Conservation (phyloP, 2,329 filamentous ascomycete species). For the Aspergillus sp. region DNA sequence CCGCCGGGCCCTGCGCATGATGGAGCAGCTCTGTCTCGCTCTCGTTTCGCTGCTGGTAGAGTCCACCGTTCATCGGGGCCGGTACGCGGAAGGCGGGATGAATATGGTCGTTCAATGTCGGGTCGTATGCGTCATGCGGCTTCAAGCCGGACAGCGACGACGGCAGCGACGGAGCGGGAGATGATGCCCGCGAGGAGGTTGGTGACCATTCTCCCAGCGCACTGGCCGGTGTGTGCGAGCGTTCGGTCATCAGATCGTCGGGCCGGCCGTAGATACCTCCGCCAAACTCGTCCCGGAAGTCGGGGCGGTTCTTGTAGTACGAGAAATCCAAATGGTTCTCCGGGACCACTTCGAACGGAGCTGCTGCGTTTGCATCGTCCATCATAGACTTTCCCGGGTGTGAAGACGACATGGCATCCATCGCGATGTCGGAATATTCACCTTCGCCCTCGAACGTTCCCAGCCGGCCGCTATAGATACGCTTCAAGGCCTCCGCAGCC, state of each 20-base stretch:
- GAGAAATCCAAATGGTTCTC: conserved; percentile 86
- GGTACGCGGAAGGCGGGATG: conserved; percentile 42
- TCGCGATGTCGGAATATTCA: conserved; percentile 71
- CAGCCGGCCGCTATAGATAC: conserved; percentile 80
- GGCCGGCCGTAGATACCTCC: conserved; percentile 60
- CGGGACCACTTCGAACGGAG: conserved; percentile 86
- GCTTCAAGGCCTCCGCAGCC: conserved; percentile 81
- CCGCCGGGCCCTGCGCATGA: conserved; percentile 37
- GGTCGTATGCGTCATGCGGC: conserved; percentile 29
- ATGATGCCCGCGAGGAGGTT: conserved; percentile 42
- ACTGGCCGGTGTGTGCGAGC: conserved; percentile 46
- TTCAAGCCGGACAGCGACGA: conserved; percentile 31
- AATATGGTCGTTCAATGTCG: conserved; percentile 25
- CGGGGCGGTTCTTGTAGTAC: conserved; percentile 85
- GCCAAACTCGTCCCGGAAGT: conserved; percentile 86
- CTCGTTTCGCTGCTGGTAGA: conserved; percentile 42
- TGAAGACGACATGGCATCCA: conserved; percentile 72
- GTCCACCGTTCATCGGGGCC: conserved; percentile 22
- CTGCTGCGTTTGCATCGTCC: conserved; percentile 43
- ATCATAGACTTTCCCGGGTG: conserved; percentile 56
- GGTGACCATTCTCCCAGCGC: conserved; percentile 42
- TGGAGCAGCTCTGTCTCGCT: conserved; percentile 42
- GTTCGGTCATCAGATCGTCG: conserved; percentile 48
- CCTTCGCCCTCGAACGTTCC: conserved; percentile 47
- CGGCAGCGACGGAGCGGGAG: conserved; percentile 41